Base-by-base conservation (phyloP, 2,329 filamentous ascomycete genomes). In the Diplodia sapinea region DNA sequence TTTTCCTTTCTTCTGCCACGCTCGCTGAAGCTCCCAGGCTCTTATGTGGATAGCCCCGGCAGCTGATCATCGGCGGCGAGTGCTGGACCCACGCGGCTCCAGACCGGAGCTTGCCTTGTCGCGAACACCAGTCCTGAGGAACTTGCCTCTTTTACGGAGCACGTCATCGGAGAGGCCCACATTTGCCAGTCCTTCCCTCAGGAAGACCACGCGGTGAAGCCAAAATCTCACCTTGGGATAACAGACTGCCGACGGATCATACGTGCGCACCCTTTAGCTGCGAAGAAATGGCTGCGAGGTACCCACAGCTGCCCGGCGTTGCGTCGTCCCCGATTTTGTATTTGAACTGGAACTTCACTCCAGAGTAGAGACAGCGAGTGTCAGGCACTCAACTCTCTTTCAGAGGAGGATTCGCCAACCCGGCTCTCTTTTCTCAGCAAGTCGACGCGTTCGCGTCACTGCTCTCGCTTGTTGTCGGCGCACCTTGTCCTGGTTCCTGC, bases 141-240 rank as follows among this genome's bases (percentile, higher is more conserved):
- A n/a, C 17, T 51, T 33, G n/a, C 31, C 31, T 49, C 49, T 43
- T 26, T 20, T 20, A 33, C 31, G n/a, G 49, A 64, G 61, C 61
- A 64, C 61, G 61, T 17, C 61, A 64, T 64, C 49, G 29, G n/a
- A 4, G 20, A 52, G 61, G 47, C 50, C 61, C 61, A 64, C 61
- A 64, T 40, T 50, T 64, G 43, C 43, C 59, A 5, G 56, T 49
- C 38, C 15, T 61, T 23, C 38, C 26, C 40, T 61, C 8, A 17
- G 26, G 31, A 33, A 11, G 40, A 20, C 40, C 57, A 20, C 57
- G 57, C 57, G 57, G 57, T 61, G 61, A 64, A 50, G 47, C 61
- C 33, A 26, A 52, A 26, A 23, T 31, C 23, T 29, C 43, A n/a
- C 49, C 23, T 54, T 38, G 31, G 49, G 31, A 40, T 23, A 36